These are phyloP conservation scores for Euphorbia lathyris DNA, from an alignment of 345 rosid species.

Conservation along the genomic window DNA sequence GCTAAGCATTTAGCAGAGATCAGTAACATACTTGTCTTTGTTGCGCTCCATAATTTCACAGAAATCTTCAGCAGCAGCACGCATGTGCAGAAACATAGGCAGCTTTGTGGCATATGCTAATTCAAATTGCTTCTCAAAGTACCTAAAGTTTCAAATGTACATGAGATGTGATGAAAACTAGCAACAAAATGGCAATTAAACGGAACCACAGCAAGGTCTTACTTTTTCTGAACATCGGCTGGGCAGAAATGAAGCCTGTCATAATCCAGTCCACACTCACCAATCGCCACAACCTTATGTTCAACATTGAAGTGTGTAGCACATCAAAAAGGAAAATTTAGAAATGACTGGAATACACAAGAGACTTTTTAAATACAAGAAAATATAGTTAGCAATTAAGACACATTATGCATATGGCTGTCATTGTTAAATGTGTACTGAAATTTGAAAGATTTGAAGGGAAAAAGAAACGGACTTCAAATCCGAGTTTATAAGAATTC, in stretches of 20 bases:
- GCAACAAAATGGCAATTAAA: conserved; percentile 1
- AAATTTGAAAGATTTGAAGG: neutral
- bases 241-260: conserved; percentile 97
- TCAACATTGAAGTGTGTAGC: conserved; percentile 9
- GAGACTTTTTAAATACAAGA: conserved; percentile 1
- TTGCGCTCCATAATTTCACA: conserved; percentile 71
- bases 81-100: conserved; percentile 97
- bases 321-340: neutral
- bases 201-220: conserved; percentile 27
- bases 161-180: neutral
- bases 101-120: conserved; percentile 81
- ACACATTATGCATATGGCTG: neutral
- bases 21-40: conserved; percentile 50
- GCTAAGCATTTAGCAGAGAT: neutral
- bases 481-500: conserved; percentile 6
- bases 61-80: conserved; percentile 88
- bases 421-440: neutral
- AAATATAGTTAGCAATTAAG: neutral
- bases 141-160: conserved; percentile 37
- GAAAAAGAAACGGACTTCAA: neutral
- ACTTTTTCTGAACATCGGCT: conserved; percentile 76
- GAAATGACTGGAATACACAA: neutral
- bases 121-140: conserved; percentile 96
- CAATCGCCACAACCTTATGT: conserved; percentile 84
- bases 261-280: conserved; percentile 97